phyloP scores from a whole-genome alignment of 129 eudicot species.

The Flaveria brownii region DNA sequence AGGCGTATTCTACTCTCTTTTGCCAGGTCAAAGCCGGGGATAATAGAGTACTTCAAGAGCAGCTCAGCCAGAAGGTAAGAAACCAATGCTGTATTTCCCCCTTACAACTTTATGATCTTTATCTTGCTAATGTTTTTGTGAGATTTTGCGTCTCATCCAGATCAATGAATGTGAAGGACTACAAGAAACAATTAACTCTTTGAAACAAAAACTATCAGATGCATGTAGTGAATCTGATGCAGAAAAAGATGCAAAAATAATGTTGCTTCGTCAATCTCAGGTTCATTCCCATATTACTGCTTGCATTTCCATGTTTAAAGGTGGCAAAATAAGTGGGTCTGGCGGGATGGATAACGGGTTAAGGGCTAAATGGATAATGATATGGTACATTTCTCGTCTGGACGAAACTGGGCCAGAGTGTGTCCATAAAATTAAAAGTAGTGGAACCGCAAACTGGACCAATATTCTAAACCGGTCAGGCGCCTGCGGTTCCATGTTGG shows the following conservation, averaged over 20 bases:
- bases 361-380: constrained; percentile 7
- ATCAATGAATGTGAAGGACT: constrained; percentile 69
- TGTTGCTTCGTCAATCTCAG: constrained; percentile 58
- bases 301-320: constrained; percentile 14
- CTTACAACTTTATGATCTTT: background rate
- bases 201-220: constrained; percentile 72
- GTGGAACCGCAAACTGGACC: background rate
- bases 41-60: constrained; percentile 87
- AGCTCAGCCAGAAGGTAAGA: constrained; percentile 81
- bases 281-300: constrained; percentile 37
- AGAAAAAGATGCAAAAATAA: constrained; percentile 34
- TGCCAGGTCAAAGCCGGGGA: constrained; percentile 86
- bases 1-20: constrained; percentile 20
- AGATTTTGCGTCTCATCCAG: constrained; percentile 39
- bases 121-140: constrained; percentile 8
- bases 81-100: background rate
- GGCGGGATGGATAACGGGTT: background rate
- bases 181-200: constrained; percentile 58
- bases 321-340: background rate
- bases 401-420: background rate
- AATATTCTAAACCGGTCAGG: too few relatives aligned
- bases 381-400: background rate
- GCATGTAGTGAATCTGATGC: constrained; percentile 36
- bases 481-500: too few relatives aligned
- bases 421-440: background rate